Conservation (phyloP, 306 rosid genomes). For the Arachis stenosperma region DNA sequence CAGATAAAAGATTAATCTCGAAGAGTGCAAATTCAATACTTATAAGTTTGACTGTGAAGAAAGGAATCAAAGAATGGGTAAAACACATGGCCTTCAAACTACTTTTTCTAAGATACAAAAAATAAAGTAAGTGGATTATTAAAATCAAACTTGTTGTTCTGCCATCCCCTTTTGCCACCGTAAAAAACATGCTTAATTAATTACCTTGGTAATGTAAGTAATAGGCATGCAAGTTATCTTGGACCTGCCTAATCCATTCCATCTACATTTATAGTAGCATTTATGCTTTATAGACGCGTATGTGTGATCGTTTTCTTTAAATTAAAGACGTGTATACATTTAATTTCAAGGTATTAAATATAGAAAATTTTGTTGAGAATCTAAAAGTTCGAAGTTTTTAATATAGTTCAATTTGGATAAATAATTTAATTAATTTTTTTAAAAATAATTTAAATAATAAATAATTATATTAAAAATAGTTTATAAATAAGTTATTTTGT, state of each 20-base stretch:
- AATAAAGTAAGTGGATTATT: neutral
- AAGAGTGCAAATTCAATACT: conserved; percentile 55
- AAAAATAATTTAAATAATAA: no score
- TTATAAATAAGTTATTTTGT: no score
- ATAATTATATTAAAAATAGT: no score
- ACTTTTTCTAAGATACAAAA: conserved; percentile 30
- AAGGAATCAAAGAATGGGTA: conserved; percentile 79
- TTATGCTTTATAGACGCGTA: neutral
- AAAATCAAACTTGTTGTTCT: conserved; percentile 23
- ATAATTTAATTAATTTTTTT: no score
- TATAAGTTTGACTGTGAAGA: conserved; percentile 79
- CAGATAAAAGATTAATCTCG: conserved; percentile 69
- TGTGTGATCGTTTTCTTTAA: neutral
- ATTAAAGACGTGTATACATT: no score
- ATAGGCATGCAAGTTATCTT: conserved; percentile 8
- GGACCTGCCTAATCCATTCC: conserved; percentile 13
- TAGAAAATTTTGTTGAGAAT: no score
- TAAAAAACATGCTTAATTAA: conserved; percentile 30
- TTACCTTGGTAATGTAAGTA: conserved; percentile 24
- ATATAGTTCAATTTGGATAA: no score
- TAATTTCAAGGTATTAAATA: no score
- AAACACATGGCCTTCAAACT: conserved; percentile 68
- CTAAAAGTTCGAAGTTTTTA: no score
- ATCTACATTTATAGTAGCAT: neutral
- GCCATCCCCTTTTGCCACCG: conserved; percentile 41